Evolutionary conservation across 192 early-diverging fungal genomes (phyloP).

Genomic region (Lunasporangiospora selenospora): DNA sequence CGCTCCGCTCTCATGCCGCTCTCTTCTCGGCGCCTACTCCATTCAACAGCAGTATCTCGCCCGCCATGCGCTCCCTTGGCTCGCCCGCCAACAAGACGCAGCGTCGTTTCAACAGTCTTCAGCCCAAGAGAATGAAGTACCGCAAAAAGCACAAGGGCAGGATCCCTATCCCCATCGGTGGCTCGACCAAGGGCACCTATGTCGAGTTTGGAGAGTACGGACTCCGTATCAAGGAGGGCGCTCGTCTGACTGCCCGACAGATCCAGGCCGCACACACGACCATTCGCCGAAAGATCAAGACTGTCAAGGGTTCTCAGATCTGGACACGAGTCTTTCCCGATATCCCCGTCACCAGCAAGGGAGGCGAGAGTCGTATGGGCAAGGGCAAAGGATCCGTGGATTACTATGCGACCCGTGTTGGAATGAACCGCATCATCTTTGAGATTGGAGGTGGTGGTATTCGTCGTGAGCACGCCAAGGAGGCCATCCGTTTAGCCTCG

Average conservation of each 20-base stretch:
- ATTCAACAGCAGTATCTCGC: slow-evolving; percentile 7
- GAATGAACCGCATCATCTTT: slow-evolving; percentile 88
- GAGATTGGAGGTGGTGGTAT: slow-evolving; percentile 83
- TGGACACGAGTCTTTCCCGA: slow-evolving; percentile 92
- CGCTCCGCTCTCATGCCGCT: slow-evolving; percentile 11
- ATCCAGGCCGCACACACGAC: slow-evolving; percentile 78
- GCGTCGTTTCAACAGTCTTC: slow-evolving; percentile 67
- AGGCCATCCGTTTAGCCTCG: slow-evolving; percentile 72
- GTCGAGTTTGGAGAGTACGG: slow-evolving; percentile 93
- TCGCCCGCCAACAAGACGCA: slow-evolving; percentile 42
- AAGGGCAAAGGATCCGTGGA: slow-evolving; percentile 97
- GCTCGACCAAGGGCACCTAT: slow-evolving; percentile 86
- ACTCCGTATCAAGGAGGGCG: slow-evolving; percentile 85
- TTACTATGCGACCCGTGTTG: slow-evolving; percentile 91
- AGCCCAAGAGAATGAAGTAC: slow-evolving; percentile 77
- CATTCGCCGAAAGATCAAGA: slow-evolving; percentile 82
- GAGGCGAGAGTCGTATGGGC: slow-evolving; percentile 95
- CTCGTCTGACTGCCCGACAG: slow-evolving; percentile 82
- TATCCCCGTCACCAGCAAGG: slow-evolving; percentile 91
- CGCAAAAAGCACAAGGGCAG: slow-evolving; percentile 91
- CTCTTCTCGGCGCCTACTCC: slow-evolving; percentile 11
- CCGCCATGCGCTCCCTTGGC: slow-evolving; percentile 25
- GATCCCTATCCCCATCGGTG: slow-evolving; percentile 80
- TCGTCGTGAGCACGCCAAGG: slow-evolving; percentile 81
- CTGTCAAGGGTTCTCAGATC: slow-evolving; percentile 85